Conservation (phyloP, 2,329 filamentous ascomycete species). For the Sarocladium kiliense region DNA sequence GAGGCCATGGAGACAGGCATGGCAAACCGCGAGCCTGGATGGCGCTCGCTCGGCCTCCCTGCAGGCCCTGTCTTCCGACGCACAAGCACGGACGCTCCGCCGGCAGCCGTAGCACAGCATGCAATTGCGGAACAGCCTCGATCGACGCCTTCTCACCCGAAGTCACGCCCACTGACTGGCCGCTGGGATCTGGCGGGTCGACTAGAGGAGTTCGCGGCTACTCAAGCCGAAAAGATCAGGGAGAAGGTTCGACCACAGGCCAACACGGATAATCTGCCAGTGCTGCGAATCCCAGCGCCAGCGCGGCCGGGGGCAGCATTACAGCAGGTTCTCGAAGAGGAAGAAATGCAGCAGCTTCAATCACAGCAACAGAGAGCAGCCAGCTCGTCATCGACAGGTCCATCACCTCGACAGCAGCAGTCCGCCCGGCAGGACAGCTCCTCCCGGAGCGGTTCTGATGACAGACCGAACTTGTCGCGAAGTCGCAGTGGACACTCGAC, state of each 20-base stretch:
- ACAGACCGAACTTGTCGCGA: constrained; percentile 9
- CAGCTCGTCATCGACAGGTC: constrained; percentile 13
- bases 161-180: constrained; percentile 8
- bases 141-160: background rate
- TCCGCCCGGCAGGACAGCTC: background rate
- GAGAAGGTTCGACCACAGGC: constrained; percentile 50
- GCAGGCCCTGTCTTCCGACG: background rate
- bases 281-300: constrained; percentile 58
- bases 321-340: constrained; percentile 52
- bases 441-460: background rate
- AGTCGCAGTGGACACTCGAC: constrained; percentile 18
- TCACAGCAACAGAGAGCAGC: constrained; percentile 14
- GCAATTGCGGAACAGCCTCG: constrained; percentile 8
- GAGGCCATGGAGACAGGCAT: constrained; percentile 5
- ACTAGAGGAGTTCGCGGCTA: constrained; percentile 56
- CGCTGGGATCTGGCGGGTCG: constrained; percentile 53
- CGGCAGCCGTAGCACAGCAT: constrained; percentile 8
- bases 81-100: background rate
- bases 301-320: constrained; percentile 51
- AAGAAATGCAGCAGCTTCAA: constrained; percentile 23
- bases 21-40: background rate
- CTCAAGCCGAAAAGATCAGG: constrained; percentile 54
- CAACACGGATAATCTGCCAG: constrained; percentile 50
- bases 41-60: background rate
- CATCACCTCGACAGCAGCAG: background rate